phyloP scores from a whole-genome alignment of 2,329 filamentous ascomycete species.

The Chaetomium sp. region DNA sequence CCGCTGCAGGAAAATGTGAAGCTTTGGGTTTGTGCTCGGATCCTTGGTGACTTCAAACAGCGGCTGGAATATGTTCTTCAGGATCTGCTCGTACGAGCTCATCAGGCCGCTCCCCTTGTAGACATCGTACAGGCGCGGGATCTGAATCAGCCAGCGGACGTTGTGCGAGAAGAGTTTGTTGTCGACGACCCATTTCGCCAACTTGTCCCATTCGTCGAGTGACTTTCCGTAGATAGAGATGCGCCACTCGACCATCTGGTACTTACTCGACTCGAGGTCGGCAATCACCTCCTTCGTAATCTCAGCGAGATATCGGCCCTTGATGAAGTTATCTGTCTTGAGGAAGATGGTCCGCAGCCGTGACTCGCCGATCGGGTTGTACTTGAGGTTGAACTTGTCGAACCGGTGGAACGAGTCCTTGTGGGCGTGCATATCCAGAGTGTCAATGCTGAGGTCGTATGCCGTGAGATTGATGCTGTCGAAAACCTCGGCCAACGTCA shows the following conservation, averaged over 20 bases:
- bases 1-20: slow-evolving; percentile 91
- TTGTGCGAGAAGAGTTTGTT: slow-evolving; percentile 98
- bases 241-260: slow-evolving; percentile 99
- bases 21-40: slow-evolving; percentile 82
- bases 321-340: slow-evolving; percentile 97
- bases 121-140: slow-evolving; percentile 91
- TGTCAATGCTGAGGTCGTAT: slow-evolving; percentile 97
- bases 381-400: slow-evolving; percentile 99
- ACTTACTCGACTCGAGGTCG: slow-evolving; percentile 97
- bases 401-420: slow-evolving; percentile 98
- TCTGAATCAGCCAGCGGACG: slow-evolving; percentile 94
- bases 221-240: slow-evolving; percentile 95
- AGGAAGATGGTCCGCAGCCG: slow-evolving; percentile 95
- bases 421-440: slow-evolving; percentile 98
- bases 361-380: slow-evolving; percentile 96
- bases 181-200: slow-evolving; percentile 95
- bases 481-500: slow-evolving; percentile 92
- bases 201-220: slow-evolving; percentile 94
- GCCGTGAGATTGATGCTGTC: slow-evolving; percentile 96
- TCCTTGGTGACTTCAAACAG: slow-evolving; percentile 93
- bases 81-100: slow-evolving; percentile 85
- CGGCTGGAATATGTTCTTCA: slow-evolving; percentile 89
- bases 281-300: slow-evolving; percentile 98
- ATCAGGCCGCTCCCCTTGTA: slow-evolving; percentile 89
- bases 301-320: slow-evolving; percentile 92